Conservation (phyloP, 768 basidiomycete species). For the Tylopilus sp. region DNA sequence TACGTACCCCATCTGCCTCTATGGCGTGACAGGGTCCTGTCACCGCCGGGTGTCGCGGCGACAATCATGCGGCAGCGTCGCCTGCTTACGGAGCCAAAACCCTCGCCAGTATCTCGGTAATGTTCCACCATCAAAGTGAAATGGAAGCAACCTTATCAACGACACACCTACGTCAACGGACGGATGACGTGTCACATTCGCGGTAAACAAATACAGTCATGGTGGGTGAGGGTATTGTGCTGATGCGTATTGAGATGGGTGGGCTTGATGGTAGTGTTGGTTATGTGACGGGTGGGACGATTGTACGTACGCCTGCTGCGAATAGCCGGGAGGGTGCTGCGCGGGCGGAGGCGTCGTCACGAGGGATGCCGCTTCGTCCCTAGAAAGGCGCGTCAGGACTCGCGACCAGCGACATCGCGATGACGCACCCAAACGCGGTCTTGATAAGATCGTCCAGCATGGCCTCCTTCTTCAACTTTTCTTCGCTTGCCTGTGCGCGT, state of each 20-base stretch:
- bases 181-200: not conserved
- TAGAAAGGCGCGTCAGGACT: constrained; percentile 3
- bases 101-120: too few relatives aligned
- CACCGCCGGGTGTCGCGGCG: not conserved
- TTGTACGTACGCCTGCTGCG: constrained; percentile 9
- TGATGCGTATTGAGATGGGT: constrained; percentile 12
- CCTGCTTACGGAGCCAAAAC: not conserved
- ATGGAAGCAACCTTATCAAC: not conserved
- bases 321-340: constrained; percentile 4
- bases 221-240: constrained; percentile 15
- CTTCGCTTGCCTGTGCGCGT: constrained; percentile 48
- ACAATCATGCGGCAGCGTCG: not conserved
- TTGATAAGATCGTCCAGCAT: constrained; percentile 53
- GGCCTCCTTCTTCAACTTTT: constrained; percentile 59
- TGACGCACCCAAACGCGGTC: constrained; percentile 48
- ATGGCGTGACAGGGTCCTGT: not conserved
- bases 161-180: not conserved
- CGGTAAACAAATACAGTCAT: constrained; percentile 1
- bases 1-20: not conserved
- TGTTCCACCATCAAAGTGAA: too few relatives aligned
- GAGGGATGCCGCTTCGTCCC: constrained; percentile 26
- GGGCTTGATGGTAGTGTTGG: constrained; percentile 6
- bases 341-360: constrained; percentile 4
- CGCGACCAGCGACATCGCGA: not conserved
- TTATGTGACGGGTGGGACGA: constrained; percentile 7